Evolutionary conservation across 2,329 filamentous ascomycete genomes (phyloP).

Genomic region (Venturiaceae sp.): DNA sequence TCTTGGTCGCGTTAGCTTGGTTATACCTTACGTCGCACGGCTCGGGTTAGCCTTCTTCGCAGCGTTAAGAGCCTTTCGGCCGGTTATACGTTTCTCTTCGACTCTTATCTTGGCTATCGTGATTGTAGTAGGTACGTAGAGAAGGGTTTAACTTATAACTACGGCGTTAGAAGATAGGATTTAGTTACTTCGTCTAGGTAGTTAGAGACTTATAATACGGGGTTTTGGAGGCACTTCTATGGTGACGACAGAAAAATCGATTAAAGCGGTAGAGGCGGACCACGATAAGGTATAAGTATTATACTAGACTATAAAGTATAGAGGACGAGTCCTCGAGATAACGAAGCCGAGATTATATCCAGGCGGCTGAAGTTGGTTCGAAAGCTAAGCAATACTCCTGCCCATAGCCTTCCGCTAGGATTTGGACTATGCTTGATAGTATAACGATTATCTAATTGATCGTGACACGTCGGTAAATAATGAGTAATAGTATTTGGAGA

Average conservation of each 20-base stretch:
- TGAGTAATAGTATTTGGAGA: slow-evolving; percentile 12
- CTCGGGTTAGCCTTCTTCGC: slow-evolving; percentile 9
- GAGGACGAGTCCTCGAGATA: slow-evolving; percentile 9
- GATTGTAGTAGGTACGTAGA: slow-evolving; percentile 7
- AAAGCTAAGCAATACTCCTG: slow-evolving; percentile 12
- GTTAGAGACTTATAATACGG: slow-evolving; percentile 4
- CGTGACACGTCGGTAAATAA: slow-evolving; percentile 12
- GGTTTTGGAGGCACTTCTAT: slow-evolving; percentile 5
- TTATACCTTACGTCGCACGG: slow-evolving; percentile 9
- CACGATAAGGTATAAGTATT: slow-evolving; percentile 6
- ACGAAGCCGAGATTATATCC: slow-evolving; percentile 9
- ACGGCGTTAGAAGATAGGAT: slow-evolving; percentile 3
- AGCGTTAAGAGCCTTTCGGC: slow-evolving; percentile 10
- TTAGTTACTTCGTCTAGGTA: slow-evolving; percentile 5
- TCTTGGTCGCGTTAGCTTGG: slow-evolving; percentile 11
- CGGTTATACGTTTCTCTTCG: slow-evolving; percentile 7
- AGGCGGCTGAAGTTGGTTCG: slow-evolving; percentile 12
- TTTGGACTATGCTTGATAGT: slow-evolving; percentile 11
- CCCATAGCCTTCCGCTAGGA: slow-evolving; percentile 13
- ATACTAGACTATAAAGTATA: slow-evolving; percentile 6
- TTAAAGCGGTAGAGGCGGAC: slow-evolving; percentile 5
- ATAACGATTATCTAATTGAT: slow-evolving; percentile 12
- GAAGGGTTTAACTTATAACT: slow-evolving; percentile 3
- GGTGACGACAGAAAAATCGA: slow-evolving; percentile 6
- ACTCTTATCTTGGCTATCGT: slow-evolving; percentile 9